Conservation (phyloP, 2,329 filamentous ascomycete genomes). For the Colletotrichum abscissum region DNA sequence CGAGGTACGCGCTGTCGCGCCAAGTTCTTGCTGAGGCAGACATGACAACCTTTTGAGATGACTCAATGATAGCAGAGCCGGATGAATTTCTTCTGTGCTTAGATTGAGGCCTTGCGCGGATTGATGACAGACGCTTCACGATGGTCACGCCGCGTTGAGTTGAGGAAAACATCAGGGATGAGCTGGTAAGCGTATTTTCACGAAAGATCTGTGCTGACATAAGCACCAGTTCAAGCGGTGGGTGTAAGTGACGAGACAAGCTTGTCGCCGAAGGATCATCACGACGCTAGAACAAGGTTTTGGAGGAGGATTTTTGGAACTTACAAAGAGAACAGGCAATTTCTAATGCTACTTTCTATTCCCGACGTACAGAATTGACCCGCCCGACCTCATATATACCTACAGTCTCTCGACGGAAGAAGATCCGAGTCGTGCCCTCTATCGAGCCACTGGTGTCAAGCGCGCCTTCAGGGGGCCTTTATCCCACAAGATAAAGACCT, state of each 20-base stretch:
- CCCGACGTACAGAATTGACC: background rate
- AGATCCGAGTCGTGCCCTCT: background rate
- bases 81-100: too few species aligned
- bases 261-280: background rate
- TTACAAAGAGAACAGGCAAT: background rate
- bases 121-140: background rate
- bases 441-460: background rate
- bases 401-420: background rate
- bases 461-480: slow-evolving; percentile 12
- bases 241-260: background rate
- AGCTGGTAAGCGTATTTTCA: background rate
- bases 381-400: background rate
- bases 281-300: background rate
- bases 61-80: background rate
- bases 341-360: background rate
- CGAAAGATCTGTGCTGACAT: background rate
- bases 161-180: background rate
- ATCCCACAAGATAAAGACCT: slow-evolving; percentile 50
- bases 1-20: slow-evolving; percentile 50
- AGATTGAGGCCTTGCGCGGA: background rate
- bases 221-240: background rate
- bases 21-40: slow-evolving; percentile 17
- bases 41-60: background rate
- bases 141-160: background rate
- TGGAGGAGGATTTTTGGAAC: background rate